phyloP scores from a whole-genome alignment of 352 stramenopile species.

The Phytophthora colocasiae region DNA sequence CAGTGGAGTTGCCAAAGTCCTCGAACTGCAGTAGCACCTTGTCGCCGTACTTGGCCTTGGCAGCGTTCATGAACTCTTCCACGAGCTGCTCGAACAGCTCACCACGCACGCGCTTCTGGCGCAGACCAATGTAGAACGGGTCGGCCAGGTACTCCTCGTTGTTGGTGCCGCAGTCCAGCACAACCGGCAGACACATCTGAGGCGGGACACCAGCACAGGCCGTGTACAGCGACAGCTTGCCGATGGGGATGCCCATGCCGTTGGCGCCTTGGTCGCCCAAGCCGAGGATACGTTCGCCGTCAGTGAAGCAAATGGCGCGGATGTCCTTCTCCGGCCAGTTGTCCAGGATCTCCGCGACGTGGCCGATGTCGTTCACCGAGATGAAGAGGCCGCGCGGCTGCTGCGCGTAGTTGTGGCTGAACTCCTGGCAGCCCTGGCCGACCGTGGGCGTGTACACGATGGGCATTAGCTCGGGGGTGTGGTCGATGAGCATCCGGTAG shows the following conservation, averaged over 20 bases:
- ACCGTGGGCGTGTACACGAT: slow-evolving; percentile 99
- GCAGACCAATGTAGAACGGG: slow-evolving; percentile 95
- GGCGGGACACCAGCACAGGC: slow-evolving; percentile 94
- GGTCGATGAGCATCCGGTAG: slow-evolving; percentile 90
- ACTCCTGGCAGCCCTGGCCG: slow-evolving; percentile 92
- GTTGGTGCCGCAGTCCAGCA: slow-evolving; percentile 96
- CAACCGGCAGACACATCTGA: slow-evolving; percentile 93
- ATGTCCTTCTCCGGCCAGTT: slow-evolving; percentile 97
- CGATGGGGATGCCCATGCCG: slow-evolving; percentile 94
- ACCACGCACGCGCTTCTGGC: slow-evolving; percentile 89
- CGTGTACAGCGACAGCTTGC: slow-evolving; percentile 96
- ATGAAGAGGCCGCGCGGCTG: slow-evolving; percentile 94
- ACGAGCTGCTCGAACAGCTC: slow-evolving; percentile 94
- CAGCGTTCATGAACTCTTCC: slow-evolving; percentile 96
- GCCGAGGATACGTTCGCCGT: slow-evolving; percentile 96
- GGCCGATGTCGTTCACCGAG: slow-evolving; percentile 82
- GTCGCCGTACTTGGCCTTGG: slow-evolving; percentile 89
- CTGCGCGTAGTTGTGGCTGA: slow-evolving; percentile 91
- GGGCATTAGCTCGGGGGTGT: slow-evolving; percentile 94
- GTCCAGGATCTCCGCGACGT: slow-evolving; percentile 91
- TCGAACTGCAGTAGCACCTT: slow-evolving; percentile 90
- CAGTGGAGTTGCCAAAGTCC: slow-evolving; percentile 90
- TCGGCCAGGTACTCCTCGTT: slow-evolving; percentile 94
- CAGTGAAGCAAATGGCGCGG: slow-evolving; percentile 96
- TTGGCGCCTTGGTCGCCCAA: slow-evolving; percentile 95